Evolutionary conservation across 2,329 filamentous ascomycete genomes (phyloP), one percentile per base, ranked within the genome.

Genomic region (Venturia carpophila): DNA sequence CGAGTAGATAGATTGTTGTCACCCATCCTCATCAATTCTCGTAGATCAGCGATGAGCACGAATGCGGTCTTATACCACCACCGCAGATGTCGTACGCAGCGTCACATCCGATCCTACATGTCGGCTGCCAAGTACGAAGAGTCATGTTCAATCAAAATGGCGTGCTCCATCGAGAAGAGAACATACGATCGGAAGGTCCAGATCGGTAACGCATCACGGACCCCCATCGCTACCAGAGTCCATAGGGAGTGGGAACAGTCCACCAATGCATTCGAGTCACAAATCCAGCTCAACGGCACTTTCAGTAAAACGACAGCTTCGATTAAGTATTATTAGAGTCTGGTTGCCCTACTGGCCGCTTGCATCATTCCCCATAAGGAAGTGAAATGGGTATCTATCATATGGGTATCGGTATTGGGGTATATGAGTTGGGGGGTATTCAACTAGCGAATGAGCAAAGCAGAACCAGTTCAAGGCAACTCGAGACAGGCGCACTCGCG

Each of bases 261-360:
- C 30, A 39, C 13, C 1, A 3, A 58, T 37, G 19, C 4, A 7
- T 5, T n/a, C 5, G 0, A n/a, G 17, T 37, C 52, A 58, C 30
- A 58, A 34, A 37, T 34, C 52, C 19, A 30, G 19, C 13, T 7
- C 15, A 37, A n/a, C 17, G 52, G 10, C 5, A 19, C 9, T 34
- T 37, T 17, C 27, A 37, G 24, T 6, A 19, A 69, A 69, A 71
- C 70, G 67, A 67, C 69, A 69, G 67, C 69, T 66, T 71, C 70
- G 67, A 75, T 76, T 75, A 75, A 68, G 69, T 67, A 75, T 75
- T 76, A 76, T 74, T 73, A 69, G 70, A 72, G 71, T 69, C 66
- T 68, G 67, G 67, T 70, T 74, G 74, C 73, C 74, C 73, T 75
- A 74, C 71, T 72, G 74, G 73, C 74, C 73, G 73, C 73, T 75